Evolutionary conservation across 306 rosid species (phyloP).

Genomic region (Hippophae tibetana): DNA sequence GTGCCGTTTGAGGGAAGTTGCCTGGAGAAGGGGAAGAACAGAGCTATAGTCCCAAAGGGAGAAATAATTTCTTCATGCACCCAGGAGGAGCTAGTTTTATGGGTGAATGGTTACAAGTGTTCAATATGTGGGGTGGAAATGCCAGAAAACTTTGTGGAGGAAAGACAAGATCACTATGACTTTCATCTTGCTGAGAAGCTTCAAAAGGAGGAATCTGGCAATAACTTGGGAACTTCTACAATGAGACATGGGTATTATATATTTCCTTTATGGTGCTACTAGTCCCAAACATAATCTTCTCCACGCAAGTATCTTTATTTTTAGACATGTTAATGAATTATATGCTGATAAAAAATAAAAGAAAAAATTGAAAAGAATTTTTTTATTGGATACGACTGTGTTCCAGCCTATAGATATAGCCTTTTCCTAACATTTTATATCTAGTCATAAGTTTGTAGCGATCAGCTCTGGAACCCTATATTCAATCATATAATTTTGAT

Average conservation of each 20-base stretch:
- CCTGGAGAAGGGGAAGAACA: conserved; percentile 16
- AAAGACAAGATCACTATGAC: conserved; percentile 82
- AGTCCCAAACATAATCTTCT: no score
- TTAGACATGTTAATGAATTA: not conserved
- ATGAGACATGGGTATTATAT: conserved; percentile 38
- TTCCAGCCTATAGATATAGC: no score
- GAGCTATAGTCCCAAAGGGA: conserved; percentile 19
- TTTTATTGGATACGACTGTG: not conserved
- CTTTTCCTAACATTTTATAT: no score
- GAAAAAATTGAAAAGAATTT: not conserved
- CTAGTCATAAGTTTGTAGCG: no score
- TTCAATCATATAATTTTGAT: no score
- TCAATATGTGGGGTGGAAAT: conserved; percentile 77
- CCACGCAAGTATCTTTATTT: no score
- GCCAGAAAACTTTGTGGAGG: conserved; percentile 64
- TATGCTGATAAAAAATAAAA: not conserved
- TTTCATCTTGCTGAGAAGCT: conserved; percentile 89
- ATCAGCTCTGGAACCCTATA: no score
- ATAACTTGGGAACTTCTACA: conserved; percentile 17
- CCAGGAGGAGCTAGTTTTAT: conserved; percentile 28
- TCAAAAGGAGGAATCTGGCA: conserved; percentile 60
- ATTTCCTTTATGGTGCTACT: not conserved
- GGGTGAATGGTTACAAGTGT: conserved; percentile 79
- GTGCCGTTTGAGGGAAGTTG: conserved; percentile 21
- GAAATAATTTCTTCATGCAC: conserved; percentile 24